Conservation (phyloP, 2,329 filamentous ascomycete species). For the Dryadomyces quercivorus region DNA sequence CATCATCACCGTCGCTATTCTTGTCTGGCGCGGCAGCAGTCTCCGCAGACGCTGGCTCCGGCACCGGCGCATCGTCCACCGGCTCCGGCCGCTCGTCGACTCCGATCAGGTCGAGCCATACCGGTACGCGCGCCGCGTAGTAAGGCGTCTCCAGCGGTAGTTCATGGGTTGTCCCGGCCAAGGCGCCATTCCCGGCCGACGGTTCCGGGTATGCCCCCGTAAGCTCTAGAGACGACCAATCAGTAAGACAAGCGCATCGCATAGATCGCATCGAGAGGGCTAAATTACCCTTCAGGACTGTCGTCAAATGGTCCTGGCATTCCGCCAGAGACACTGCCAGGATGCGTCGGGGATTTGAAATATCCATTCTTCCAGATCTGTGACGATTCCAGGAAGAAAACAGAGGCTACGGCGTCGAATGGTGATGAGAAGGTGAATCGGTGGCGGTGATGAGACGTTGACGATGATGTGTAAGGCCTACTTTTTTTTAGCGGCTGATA, state of each 20-base stretch:
- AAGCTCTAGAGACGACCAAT: constrained; percentile 28
- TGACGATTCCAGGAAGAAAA: background rate
- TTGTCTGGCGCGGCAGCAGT: constrained; percentile 13
- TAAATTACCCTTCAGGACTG: constrained; percentile 39
- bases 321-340: constrained; percentile 41
- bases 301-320: constrained; percentile 32
- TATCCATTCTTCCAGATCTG: constrained; percentile 19
- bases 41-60: background rate
- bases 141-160: constrained; percentile 45
- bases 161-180: constrained; percentile 48
- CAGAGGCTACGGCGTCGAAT: background rate
- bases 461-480: background rate
- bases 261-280: background rate
- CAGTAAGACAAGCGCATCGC: background rate
- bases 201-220: constrained; percentile 28
- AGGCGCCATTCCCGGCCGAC: constrained; percentile 8
- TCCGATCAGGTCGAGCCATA: constrained; percentile 49
- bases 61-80: background rate
- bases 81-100: background rate
- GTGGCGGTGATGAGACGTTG: background rate
- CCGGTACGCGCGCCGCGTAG: constrained; percentile 46
- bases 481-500: background rate
- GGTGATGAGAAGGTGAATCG: background rate
- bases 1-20: background rate
- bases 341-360: constrained; percentile 42